A percentile compares a stretch with the other conserved stretches of the same genome.
phyloP scores from a whole-genome alignment of 2,329 filamentous ascomycete genomes.

The Raffaelea albimanens region DNA sequence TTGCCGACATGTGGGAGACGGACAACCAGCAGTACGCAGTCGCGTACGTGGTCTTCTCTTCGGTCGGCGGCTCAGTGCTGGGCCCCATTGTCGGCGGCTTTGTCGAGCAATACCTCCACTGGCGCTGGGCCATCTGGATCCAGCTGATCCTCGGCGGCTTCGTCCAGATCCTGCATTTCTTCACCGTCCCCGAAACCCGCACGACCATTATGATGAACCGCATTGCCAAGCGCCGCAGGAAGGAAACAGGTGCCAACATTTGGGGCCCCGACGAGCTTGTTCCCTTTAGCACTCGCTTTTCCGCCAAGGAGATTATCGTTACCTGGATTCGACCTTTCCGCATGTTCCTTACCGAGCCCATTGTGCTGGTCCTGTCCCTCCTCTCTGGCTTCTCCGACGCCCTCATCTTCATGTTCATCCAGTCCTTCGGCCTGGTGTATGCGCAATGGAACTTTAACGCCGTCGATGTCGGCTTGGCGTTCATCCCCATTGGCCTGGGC shows the following conservation, averaged over 20 bases:
- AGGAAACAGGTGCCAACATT: slow-evolving; percentile 50
- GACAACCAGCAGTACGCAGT: slow-evolving; percentile 68
- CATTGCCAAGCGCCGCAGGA: slow-evolving; percentile 66
- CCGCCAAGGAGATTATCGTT: slow-evolving; percentile 42
- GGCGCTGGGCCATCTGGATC: slow-evolving; percentile 69
- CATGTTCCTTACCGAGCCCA: slow-evolving; percentile 67
- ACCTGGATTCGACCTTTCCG: slow-evolving; percentile 58
- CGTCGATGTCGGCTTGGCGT: slow-evolving; percentile 47
- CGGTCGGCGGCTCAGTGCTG: slow-evolving; percentile 66
- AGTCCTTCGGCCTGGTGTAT: slow-evolving; percentile 61
- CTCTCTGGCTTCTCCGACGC: slow-evolving; percentile 66
- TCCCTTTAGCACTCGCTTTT: slow-evolving; percentile 49
- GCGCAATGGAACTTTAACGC: slow-evolving; percentile 55
- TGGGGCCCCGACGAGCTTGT: slow-evolving; percentile 66
- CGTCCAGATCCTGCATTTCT: slow-evolving; percentile 57
- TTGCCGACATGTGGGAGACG: slow-evolving; percentile 64
- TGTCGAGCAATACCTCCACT: slow-evolving; percentile 54
- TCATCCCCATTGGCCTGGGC: slow-evolving; percentile 57
- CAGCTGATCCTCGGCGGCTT: slow-evolving; percentile 68
- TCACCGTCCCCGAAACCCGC: slow-evolving; percentile 69
- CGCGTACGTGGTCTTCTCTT: slow-evolving; percentile 68
- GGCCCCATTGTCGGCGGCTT: slow-evolving; percentile 75
- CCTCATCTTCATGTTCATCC: slow-evolving; percentile 70
- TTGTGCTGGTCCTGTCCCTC: slow-evolving; percentile 60
- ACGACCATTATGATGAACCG: slow-evolving; percentile 68